These are phyloP conservation scores for Colletotrichum lentis DNA, from an alignment of 2,329 filamentous ascomycete genomes.

Conservation along the genomic window DNA sequence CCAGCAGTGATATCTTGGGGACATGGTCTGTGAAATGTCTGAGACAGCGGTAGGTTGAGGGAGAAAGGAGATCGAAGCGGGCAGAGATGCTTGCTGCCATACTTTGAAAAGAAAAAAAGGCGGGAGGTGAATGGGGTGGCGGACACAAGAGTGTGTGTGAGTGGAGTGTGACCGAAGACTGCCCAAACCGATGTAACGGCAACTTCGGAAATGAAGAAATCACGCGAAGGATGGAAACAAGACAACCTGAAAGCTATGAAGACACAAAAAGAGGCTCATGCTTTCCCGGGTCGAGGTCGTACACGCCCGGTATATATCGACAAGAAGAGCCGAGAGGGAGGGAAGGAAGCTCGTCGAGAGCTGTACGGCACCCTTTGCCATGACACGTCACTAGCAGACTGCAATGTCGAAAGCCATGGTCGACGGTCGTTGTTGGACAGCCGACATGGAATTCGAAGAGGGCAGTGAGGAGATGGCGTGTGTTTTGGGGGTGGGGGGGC, in stretches of 20 bases:
- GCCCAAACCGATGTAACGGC: not conserved
- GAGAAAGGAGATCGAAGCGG: constrained; percentile 8
- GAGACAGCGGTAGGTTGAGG: constrained; percentile 44
- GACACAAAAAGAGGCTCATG: constrained; percentile 17
- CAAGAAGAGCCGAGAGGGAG: not conserved
- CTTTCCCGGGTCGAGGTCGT: constrained; percentile 5
- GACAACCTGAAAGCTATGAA: constrained; percentile 2
- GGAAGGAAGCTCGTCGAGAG: not conserved
- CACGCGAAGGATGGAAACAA: not conserved
- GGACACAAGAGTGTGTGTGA: not conserved
- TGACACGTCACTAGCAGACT: constrained; percentile 16
- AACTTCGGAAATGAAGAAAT: not conserved
- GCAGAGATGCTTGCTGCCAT: constrained; percentile 16
- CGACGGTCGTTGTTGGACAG: not conserved
- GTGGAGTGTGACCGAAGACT: constrained; percentile 9
- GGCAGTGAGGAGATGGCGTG: not conserved
- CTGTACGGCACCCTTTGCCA: not conserved
- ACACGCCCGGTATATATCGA: constrained; percentile 28
- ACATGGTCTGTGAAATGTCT: constrained; percentile 39
- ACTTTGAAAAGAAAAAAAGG: not conserved
- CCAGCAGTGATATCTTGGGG: not conserved
- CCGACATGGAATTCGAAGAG: not conserved
- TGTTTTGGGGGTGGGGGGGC: not conserved
- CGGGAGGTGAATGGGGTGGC: not conserved
- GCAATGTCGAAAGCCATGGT: constrained; percentile 9